A percentile compares a stretch with the other conserved stretches of the same genome.
Conservation (phyloP, 1,284 basidiomycete species). For the Porodaedalea pini region DNA sequence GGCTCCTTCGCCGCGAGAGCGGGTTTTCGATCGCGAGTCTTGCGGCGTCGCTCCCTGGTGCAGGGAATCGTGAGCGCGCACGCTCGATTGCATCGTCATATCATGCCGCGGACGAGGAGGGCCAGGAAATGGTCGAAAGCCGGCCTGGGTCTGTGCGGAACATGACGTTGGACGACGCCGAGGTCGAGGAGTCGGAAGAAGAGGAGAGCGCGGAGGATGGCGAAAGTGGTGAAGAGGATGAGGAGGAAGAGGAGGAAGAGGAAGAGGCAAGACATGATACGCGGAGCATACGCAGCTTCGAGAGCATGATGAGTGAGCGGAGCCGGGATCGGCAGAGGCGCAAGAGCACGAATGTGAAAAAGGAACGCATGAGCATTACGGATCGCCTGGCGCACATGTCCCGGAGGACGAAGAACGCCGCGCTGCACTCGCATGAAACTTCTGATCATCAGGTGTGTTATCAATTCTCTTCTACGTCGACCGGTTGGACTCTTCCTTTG, state of each 20-base stretch:
- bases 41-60: constrained; percentile 58
- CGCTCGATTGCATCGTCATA: constrained; percentile 26
- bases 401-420: constrained; percentile 46
- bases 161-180: constrained; percentile 31
- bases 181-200: constrained; percentile 28
- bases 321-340: constrained; percentile 33
- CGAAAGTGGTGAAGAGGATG: constrained; percentile 52
- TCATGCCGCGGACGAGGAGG: constrained; percentile 40
- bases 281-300: constrained; percentile 76
- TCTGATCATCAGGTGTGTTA: constrained; percentile 22
- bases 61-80: constrained; percentile 29
- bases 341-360: constrained; percentile 21
- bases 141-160: constrained; percentile 53
- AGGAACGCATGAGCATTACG: constrained; percentile 58
- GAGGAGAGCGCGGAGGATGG: constrained; percentile 35
- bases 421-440: constrained; percentile 30
- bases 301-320: constrained; percentile 68
- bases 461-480: background rate
- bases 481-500: background rate
- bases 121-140: constrained; percentile 62
- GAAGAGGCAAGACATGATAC: constrained; percentile 46
- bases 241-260: constrained; percentile 41
- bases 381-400: constrained; percentile 75
- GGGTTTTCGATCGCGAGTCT: constrained; percentile 81
- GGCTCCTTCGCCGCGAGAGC: constrained; percentile 64